Evolutionary conservation across 2,329 filamentous ascomycete species (phyloP), one percentile per base, ranked within the genome.

Genomic region (Uncinocarpus reesii): DNA sequence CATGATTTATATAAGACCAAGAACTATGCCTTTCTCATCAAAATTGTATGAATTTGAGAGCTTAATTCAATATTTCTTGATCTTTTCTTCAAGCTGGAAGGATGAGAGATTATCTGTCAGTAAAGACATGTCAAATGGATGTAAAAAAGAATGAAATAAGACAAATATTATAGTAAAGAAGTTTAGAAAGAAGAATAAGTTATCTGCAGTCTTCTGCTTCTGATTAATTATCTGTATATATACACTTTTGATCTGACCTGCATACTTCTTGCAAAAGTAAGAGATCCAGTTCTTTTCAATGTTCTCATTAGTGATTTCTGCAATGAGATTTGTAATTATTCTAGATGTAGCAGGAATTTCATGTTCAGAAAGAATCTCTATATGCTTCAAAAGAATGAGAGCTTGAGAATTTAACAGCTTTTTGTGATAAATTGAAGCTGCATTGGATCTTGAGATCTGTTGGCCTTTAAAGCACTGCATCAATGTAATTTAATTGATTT

Each of bases 31-130:
- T 46, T 52, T 52, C 20, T 52, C 34, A 48, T 52, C 35, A 37
- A 45, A 52, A 24, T 52, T 52, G 21, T 48, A 52, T 5, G 26
- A 48, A 48, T 52, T 52, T n/a, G 13, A 11, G 10, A 28, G 29
- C 7, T 38, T 18, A 37, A 52, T 36, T 5, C 45, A 20, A 18
- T 52, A 52, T 42, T 48, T 45, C 2, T 23, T 24, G n/a, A 48
- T 52, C 4, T 18, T 44, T 11, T 40, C 23, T 26, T 5, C 2
- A 51, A 35, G 32, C 7, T 24, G 18, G 29, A 45, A 23, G 38
- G 10, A n/a, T n/a, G n/a, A n/a, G n/a, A 28, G 21, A 26, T 45
- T 28, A 44, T 18, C 18, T 43, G n/a, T 7, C 4, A 35, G 15
- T 29, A 16, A 5, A 10, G 13, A 35, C 21, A 16, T 11, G 7